Evolutionary conservation across 768 basidiomycete genomes (phyloP).

Genomic region (Xerocomus potaroensis): DNA sequence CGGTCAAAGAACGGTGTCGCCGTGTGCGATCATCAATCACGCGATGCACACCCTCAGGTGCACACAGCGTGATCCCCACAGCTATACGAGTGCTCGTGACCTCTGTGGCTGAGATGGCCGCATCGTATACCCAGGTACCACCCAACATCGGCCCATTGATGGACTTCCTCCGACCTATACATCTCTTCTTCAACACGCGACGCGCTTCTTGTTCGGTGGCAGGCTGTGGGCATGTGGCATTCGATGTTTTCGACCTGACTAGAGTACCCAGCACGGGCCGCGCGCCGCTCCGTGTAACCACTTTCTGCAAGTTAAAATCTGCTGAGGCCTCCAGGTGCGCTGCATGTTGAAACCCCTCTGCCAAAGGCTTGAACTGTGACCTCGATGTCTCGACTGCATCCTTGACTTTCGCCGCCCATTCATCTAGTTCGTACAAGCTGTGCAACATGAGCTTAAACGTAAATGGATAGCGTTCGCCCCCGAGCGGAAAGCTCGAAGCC

Average conservation of each 20-base stretch:
- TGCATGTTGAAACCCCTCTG: slow-evolving; percentile 30
- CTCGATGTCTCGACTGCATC: slow-evolving; percentile 50
- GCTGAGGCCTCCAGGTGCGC: slow-evolving; percentile 5
- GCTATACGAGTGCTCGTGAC: slow-evolving; percentile 13
- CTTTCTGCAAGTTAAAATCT: too few relatives aligned
- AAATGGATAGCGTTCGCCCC: slow-evolving; percentile 44
- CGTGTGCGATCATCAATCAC: slow-evolving; percentile 7
- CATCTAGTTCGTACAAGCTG: slow-evolving; percentile 56
- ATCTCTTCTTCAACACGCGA: slow-evolving; percentile 52
- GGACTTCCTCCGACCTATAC: slow-evolving; percentile 49
- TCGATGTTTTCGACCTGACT: slow-evolving; percentile 11
- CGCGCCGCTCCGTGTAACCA: slow-evolving; percentile 10
- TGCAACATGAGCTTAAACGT: slow-evolving; percentile 67
- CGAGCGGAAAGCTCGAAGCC: slow-evolving; percentile 41
- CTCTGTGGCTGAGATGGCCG: slow-evolving; percentile 45
- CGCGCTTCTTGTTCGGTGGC: slow-evolving; percentile 8
- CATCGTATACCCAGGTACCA: slow-evolving; percentile 46
- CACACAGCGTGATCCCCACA: slow-evolving; percentile 21
- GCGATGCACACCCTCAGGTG: neutral
- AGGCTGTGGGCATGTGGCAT: neutral
- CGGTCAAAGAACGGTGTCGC: slow-evolving; percentile 25
- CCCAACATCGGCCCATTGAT: slow-evolving; percentile 31
- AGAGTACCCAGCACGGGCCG: slow-evolving; percentile 27
- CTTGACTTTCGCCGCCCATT: slow-evolving; percentile 55
- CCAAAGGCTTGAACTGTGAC: slow-evolving; percentile 53